These are phyloP conservation scores for Neoboletus subvelutipes DNA, from an alignment of 768 basidiomycete genomes.

Conservation along the genomic window DNA sequence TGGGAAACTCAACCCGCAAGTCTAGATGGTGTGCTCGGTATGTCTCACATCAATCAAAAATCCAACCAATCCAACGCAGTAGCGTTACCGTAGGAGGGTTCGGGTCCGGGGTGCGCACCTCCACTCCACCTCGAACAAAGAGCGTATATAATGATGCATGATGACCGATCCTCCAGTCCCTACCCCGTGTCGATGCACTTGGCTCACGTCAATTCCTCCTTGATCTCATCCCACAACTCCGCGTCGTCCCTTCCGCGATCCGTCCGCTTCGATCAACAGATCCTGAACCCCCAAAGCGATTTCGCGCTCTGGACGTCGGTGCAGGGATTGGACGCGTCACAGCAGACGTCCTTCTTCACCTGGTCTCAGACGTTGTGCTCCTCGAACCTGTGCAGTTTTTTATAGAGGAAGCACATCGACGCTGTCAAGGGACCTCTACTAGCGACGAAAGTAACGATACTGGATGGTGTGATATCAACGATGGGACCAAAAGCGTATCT, in stretches of 20 bases:
- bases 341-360: slow-evolving; percentile 81
- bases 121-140: background rate
- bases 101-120: slow-evolving; percentile 48
- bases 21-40: slow-evolving; percentile 85
- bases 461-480: slow-evolving; percentile 68
- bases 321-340: slow-evolving; percentile 96
- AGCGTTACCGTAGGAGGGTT: slow-evolving; percentile 41
- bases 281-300: slow-evolving; percentile 38
- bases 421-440: slow-evolving; percentile 37
- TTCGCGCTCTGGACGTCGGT: slow-evolving; percentile 86
- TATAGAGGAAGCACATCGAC: slow-evolving; percentile 63
- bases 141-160: background rate
- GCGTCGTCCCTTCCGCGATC: slow-evolving; percentile 71
- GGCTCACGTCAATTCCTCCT: slow-evolving; percentile 88
- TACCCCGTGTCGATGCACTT: slow-evolving; percentile 88
- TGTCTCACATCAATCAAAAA: slow-evolving; percentile 12
- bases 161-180: slow-evolving; percentile 47
- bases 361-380: slow-evolving; percentile 83
- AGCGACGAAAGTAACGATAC: slow-evolving; percentile 29
- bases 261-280: slow-evolving; percentile 41
- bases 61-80: slow-evolving; percentile 10
- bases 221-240: slow-evolving; percentile 76
- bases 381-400: slow-evolving; percentile 86
- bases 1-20: slow-evolving; percentile 83
- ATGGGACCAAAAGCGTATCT: slow-evolving; percentile 66